Base-by-base conservation (phyloP, 1,284 basidiomycete genomes). In the Tausonia pullulans region DNA sequence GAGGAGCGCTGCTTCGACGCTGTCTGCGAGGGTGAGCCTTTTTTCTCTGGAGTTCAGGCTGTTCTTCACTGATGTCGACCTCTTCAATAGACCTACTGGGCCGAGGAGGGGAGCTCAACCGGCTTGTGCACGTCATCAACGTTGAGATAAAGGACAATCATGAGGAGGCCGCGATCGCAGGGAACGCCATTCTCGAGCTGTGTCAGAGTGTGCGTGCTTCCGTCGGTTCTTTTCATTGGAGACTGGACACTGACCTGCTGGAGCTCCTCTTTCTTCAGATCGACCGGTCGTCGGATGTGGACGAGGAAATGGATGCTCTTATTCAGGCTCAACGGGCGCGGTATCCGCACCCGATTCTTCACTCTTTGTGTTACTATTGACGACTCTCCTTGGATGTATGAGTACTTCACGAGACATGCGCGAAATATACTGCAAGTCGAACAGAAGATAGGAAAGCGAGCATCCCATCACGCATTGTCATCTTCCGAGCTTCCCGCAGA, bases 91-190 rank as follows among this genome's bases (percentile, higher is more conserved):
- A 99, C 78, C 79, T 99, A 16, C 80, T 98, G 66, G 79, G 81
- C 52, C 83, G 91, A 68, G 93, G 92, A 41, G 90, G 94, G 2
- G 95, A 98, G 68, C 86, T 87, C 73, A 98, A 94, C 78, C 86
- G 87, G 63, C 86, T 92, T 0, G 93, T 98, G 39, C 96, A 99
- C 75, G 78, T 99, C 63, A 92, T 99, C 75, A 99, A 99, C 76
- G 84, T 98, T 67, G 96, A 99, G 74, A 98, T 98, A 78, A 97
- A 90, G 79, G 96, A 99, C 77, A 98, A 97, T 73, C 95, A 98
- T 72, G 96, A 98, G 79, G 96, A 98, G 76, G 96, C 96, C 0
- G 81, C 88, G 45, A 90, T 96, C 66, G 96, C 96, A 13, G 95
- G 95, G 11, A 90, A 87, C 75, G 93, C 95, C 1, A 95, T 98